Base-by-base conservation (phyloP, 2,329 filamentous ascomycete species). In the Teratosphaeria destructans region DNA sequence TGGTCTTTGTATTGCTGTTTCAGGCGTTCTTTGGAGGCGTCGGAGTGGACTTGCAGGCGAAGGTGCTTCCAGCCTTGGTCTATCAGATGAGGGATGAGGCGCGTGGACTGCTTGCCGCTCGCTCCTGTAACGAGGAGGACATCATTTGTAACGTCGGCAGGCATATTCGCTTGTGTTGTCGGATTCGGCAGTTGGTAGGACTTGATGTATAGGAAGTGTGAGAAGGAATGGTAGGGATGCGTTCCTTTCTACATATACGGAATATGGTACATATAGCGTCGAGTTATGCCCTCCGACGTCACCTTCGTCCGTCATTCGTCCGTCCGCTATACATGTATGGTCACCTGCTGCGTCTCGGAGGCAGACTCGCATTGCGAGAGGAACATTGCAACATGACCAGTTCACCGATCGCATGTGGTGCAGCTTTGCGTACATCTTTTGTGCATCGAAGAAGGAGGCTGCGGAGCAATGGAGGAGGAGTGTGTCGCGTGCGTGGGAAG, bases 111-210 rank as follows among this genome's bases (percentile, higher is more conserved):
- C 56, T 74, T 75, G 54, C 74, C 74, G 26, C 68, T 68, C 5
- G 75, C 72, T 57, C 69, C 73, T 43, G 73, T 76, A 29, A 77
- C 61, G 34, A 75, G 68, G 32, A 77, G 62, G 39, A 74, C 52
- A 52, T 75, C 71, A 26, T 68, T 69, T 10, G 63, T 60, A 35
- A 60, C 61, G 53, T 71, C 54, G 39, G 39, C 55, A 12, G 61
- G 53, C 61, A 62, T 65, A 1, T n/a, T 49, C 16, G 5, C 5
- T 10, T 10, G 19, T 49, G n/a, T 23, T 49, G 43, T 49, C 5
- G 12, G 12, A n/a, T 49, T 26, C 3, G 43, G 19, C n/a, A 6
- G n/a, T n/a, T 19, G n/a, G 16, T 23, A 5, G 1, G n/a, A 23
- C 1, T 49, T 49, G 43, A 49, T 49, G 16, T 19, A n/a, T 49